These are phyloP conservation scores for Rubroshorea leprosula DNA, from an alignment of 345 rosid species.

Conservation along the genomic window DNA sequence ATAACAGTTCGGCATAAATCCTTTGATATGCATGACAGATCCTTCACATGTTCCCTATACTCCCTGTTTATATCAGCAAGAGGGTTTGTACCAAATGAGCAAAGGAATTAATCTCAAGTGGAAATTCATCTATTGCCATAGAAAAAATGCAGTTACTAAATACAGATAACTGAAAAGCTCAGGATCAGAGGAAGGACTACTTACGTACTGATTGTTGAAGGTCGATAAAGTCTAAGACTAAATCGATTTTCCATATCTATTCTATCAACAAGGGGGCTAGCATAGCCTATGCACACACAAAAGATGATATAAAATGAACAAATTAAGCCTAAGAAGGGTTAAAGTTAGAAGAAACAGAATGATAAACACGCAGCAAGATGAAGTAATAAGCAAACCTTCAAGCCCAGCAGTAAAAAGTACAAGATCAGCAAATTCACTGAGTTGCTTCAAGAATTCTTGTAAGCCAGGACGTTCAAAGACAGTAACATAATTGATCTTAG, in stretches of 20 bases:
- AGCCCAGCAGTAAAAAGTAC: slow-evolving; percentile 90
- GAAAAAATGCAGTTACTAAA: background rate
- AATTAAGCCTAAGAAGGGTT: slow-evolving; percentile 4
- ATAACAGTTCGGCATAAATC: slow-evolving; percentile 74
- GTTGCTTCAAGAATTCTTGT: slow-evolving; percentile 63
- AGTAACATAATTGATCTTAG: slow-evolving; percentile 69
- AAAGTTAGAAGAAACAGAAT: background rate
- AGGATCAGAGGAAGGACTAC: slow-evolving; percentile 16
- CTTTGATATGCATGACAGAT: slow-evolving; percentile 69
- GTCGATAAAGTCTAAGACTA: slow-evolving; percentile 77
- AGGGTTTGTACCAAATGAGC: background rate
- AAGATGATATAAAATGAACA: slow-evolving; percentile 3
- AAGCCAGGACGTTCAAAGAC: slow-evolving; percentile 96
- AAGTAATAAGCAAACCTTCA: slow-evolving; percentile 57
- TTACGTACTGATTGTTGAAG: slow-evolving; percentile 95
- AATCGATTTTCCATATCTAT: slow-evolving; percentile 70
- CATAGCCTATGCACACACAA: slow-evolving; percentile 64
- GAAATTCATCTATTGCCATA: background rate
- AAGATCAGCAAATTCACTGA: slow-evolving; percentile 77
- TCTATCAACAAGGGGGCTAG: slow-evolving; percentile 87
- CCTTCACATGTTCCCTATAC: slow-evolving; percentile 88
- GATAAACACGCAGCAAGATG: background rate
- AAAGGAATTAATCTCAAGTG: background rate
- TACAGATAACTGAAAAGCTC: slow-evolving; percentile 7
- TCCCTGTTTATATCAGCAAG: slow-evolving; percentile 39